Evolutionary conservation across 345 rosid species (phyloP), one percentile per base, ranked within the genome.

Genomic region (Brassica juncea): DNA sequence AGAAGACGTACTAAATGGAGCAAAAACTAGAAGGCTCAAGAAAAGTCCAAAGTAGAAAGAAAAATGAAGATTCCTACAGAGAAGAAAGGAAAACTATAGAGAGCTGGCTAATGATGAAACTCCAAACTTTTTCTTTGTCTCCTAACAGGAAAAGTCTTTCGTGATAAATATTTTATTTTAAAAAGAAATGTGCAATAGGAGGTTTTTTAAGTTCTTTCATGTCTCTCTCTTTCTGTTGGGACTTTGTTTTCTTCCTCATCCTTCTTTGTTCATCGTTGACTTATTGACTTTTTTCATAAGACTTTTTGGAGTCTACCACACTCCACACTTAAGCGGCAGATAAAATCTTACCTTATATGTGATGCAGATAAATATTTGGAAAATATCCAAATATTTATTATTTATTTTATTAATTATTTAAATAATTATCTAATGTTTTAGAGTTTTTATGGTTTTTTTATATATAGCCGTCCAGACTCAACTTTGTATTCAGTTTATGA

Each of bases 211-310:
- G 39, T 7, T 59, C 15, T 47, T 68, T 79, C 78, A 49, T 66
- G 64, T 58, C 74, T 67, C 74, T 59, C 35, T 37, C 30, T 66
- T 37, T 59, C 42, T 55, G 23, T 4, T 39, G 61, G 73, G 78
- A 73, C 77, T 68, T 72, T 78, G 77, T 78, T 66, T 60, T 73
- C 78, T 79, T 73, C 65, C 16, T 64, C 75, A 2, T 8, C 21
- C 0, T 0, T 23, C 82, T 42, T 58, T 79, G 70, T 79, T 68
- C 58, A 44, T 34, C 70, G 74, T 68, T 79, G 82, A 79, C 82
- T 67, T 73, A 54, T 54, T 54, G 59, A 54, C 59, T 54, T 52
- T 52, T 5, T 12, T 7, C 57, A 52, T 52, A 8, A 2, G 4
- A 2, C 47, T 39, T 12, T 39, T 39, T 39, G 47, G 47, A 39